A percentile compares a stretch with the other conserved stretches of the same genome.
Evolutionary conservation across 257 asterid genomes (phyloP).

Genomic region (Scutellaria barbata): DNA sequence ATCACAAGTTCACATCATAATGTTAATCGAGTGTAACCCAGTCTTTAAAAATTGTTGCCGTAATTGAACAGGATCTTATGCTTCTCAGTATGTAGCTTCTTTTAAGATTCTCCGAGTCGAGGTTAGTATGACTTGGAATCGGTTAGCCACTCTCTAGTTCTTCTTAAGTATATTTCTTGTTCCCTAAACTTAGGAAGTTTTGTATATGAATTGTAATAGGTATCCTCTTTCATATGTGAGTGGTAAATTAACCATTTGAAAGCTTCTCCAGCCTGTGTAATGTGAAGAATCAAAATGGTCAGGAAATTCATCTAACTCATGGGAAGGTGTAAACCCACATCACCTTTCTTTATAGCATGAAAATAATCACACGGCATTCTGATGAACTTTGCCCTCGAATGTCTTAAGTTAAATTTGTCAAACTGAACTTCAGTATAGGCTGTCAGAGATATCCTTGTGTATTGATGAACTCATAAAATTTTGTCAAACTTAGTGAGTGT

Average conservation of each 20-base stretch:
- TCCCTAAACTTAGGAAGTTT: background rate
- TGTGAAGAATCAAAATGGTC: slow-evolving; percentile 11
- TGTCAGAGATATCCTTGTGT: slow-evolving; percentile 3
- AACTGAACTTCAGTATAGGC: slow-evolving; percentile 9
- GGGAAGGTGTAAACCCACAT: background rate
- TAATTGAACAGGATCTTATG: slow-evolving; percentile 18
- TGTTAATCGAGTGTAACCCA: background rate
- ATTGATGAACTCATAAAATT: background rate
- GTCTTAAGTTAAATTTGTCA: background rate
- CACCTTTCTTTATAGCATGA: background rate
- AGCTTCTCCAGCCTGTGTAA: slow-evolving; percentile 10
- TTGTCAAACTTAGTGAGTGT: slow-evolving; percentile 5
- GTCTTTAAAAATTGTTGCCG: background rate
- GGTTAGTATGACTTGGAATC: background rate
- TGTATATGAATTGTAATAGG: background rate
- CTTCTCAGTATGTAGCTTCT: slow-evolving; percentile 20
- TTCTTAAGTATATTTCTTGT: background rate
- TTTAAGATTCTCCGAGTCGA: slow-evolving; percentile 14
- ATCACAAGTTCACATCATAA: background rate
- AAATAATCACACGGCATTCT: background rate
- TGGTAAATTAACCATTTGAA: background rate
- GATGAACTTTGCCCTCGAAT: background rate
- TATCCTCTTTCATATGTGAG: background rate
- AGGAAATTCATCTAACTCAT: slow-evolving; percentile 9
- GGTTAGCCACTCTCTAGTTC: background rate